Conservation (phyloP, 78 protist genomes). For the Neovahlkampfia damariscottae region DNA sequence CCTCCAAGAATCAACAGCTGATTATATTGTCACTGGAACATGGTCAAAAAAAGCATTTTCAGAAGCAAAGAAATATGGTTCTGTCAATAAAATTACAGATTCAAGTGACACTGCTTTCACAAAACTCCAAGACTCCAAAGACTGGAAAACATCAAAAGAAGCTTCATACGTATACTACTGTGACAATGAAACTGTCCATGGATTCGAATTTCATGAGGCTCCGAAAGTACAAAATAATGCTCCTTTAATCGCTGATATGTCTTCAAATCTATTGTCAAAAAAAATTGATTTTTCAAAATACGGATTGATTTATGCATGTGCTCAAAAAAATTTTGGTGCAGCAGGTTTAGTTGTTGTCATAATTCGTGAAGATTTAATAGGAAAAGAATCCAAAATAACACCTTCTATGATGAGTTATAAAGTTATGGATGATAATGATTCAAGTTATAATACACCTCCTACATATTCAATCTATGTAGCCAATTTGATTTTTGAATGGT, state of each 20-base stretch:
- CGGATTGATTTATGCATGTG: conserved; percentile 87
- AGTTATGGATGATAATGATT: conserved; percentile 16
- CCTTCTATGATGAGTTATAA: conserved; percentile 37
- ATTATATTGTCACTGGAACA: conserved; percentile 82
- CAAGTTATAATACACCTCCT: conserved; percentile 15
- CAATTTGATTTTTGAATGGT: conserved; percentile 69
- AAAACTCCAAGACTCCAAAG: conserved; percentile 10
- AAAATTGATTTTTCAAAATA: conserved; percentile 81
- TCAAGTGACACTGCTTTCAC: conserved; percentile 17
- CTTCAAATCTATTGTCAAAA: conserved; percentile 74
- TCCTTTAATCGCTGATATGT: conserved; percentile 83
- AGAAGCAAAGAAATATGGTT: conserved; percentile 58
- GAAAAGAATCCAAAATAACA: conserved; percentile 8
- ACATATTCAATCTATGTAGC: conserved; percentile 55
- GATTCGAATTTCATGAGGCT: conserved; percentile 55
- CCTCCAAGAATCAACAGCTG: conserved; percentile 17
- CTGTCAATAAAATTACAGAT: conserved; percentile 40
- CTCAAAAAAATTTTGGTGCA: conserved; percentile 91
- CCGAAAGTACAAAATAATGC: conserved; percentile 23
- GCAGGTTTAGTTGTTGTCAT: conserved; percentile 78
- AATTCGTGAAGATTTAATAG: conserved; percentile 57
- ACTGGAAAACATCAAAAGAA: conserved; percentile 44
- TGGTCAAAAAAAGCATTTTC: conserved; percentile 82
- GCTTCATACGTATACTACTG: conserved; percentile 78
- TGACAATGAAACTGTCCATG: conserved; percentile 88